Evolutionary conservation across 2,329 filamentous ascomycete genomes (phyloP), one percentile per base, ranked within the genome.

Genomic region (Cladobotryum protrusum): DNA sequence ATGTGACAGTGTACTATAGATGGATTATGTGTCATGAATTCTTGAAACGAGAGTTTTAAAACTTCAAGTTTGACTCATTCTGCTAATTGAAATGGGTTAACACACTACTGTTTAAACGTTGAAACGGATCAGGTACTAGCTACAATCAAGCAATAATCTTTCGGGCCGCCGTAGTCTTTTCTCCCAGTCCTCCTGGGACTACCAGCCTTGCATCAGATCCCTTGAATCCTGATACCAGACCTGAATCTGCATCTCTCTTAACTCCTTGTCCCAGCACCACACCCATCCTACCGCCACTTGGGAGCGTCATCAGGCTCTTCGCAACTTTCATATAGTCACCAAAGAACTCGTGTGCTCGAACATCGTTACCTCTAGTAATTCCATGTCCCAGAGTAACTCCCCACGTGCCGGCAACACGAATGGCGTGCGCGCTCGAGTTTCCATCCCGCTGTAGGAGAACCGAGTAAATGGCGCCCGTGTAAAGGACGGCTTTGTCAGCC

Each of bases 371-470:
- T 1, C 52, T 49, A 2, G 65, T 60, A 17, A 82, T 41, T 0
- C 81, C 80, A 57, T 85, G 81, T 1, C 80, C 82, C 12, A 85
- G 65, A 0, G 80, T 79, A 1, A 81, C 78, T 13, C 74, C 80
- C 72, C 76, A 78, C 40, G 69, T 54, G n/a, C 64, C 64, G 1
- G 56, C 71, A 13, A 79, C 66, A 2, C 62, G 58, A 29, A 84
- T 64, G 0, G 77, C 75, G 56, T 84, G 79, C 0, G 75, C 73
- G 7, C 71, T 68, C 0, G 62, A 41, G 47, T 72, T 63, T 1
- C 43, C 43, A 52, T 76, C 72, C 2, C 66, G 66, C 62, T 80
- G 69, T 15, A 85, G 63, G 15, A 84, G 59, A 1, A 83, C 64
- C 0, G 80, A 83, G 64, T 81, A 84, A 5, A 84, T 68, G 2